Percentiles rank a stretch among this genome's conserved stretches.
Conservation (phyloP, 169 alveolate species). For the Plasmodium cynomolgi region DNA sequence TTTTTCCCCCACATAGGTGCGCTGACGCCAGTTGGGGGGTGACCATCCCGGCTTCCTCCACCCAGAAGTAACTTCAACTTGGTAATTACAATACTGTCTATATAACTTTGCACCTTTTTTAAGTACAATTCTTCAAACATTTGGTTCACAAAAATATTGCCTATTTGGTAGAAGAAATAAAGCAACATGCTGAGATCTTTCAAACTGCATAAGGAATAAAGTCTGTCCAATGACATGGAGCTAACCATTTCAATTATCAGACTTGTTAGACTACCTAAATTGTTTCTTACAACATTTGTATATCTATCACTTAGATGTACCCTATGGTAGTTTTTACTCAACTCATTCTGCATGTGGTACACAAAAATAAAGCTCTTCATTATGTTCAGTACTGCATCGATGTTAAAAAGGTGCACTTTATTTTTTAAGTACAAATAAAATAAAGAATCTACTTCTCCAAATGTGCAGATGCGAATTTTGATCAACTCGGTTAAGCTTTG, state of each 20-base stretch:
- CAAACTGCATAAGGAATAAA: slow-evolving; percentile 8
- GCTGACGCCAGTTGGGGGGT: neutral
- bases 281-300: neutral
- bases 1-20: neutral
- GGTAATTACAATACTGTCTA: slow-evolving; percentile 22
- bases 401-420: slow-evolving; percentile 32
- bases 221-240: slow-evolving; percentile 5
- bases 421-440: slow-evolving; percentile 42
- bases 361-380: slow-evolving; percentile 39
- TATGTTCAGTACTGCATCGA: slow-evolving; percentile 44
- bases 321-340: slow-evolving; percentile 11
- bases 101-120: slow-evolving; percentile 12
- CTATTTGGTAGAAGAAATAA: slow-evolving; percentile 55
- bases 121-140: slow-evolving; percentile 35
- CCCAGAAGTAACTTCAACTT: slow-evolving; percentile 17
- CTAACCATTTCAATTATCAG: slow-evolving; percentile 29
- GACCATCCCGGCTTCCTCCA: neutral
- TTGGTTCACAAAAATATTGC: slow-evolving; percentile 29
- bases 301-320: neutral
- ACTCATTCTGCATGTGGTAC: slow-evolving; percentile 35
- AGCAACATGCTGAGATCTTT: slow-evolving; percentile 3
- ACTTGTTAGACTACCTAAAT: slow-evolving; percentile 29
- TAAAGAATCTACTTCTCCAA: slow-evolving; percentile 38
- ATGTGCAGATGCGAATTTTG: slow-evolving; percentile 25
- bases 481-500: slow-evolving; percentile 66